phyloP scores from a whole-genome alignment of 164 flowering plant genomes.

The Umbilicus rupestris region DNA sequence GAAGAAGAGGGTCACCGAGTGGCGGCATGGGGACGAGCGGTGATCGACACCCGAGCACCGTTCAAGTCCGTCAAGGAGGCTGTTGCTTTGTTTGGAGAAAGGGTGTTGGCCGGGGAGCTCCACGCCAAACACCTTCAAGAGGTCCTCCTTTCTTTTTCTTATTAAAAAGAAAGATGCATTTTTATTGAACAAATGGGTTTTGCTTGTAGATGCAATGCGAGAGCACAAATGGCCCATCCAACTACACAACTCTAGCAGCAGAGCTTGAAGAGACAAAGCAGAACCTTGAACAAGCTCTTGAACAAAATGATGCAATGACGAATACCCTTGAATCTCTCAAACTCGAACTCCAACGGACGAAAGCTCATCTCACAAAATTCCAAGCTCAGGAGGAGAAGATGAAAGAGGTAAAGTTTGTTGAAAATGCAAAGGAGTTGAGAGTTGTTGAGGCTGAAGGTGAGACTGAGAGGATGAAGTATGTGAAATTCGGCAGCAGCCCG shows the following conservation, averaged over 20 bases:
- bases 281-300: slow-evolving; percentile 52
- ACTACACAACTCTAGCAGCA: slow-evolving; percentile 24
- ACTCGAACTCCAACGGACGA: slow-evolving; percentile 65
- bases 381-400: slow-evolving; percentile 27
- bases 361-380: slow-evolving; percentile 45
- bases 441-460: slow-evolving; percentile 5
- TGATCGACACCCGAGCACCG: slow-evolving; percentile 61
- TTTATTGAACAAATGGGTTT: not conserved
- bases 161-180: too few species aligned
- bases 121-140: slow-evolving; percentile 58
- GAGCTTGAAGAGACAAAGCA: slow-evolving; percentile 82
- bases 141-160: slow-evolving; percentile 21
- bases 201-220: slow-evolving; percentile 14
- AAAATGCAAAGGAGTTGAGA: slow-evolving; percentile 22
- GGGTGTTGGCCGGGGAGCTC: slow-evolving; percentile 58
- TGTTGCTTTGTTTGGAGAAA: slow-evolving; percentile 67
- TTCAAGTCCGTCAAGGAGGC: slow-evolving; percentile 76
- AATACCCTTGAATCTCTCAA: slow-evolving; percentile 39
- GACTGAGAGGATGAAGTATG: slow-evolving; percentile 51
- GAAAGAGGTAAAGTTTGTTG: slow-evolving; percentile 49
- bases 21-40: slow-evolving; percentile 29
- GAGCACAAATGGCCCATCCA: slow-evolving; percentile 22
- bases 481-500: slow-evolving; percentile 40
- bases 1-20: slow-evolving; percentile 23
- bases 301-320: slow-evolving; percentile 47